Evolutionary conservation across 2,329 filamentous ascomycete species (phyloP).

Genomic region (Verticillium tricorpus): DNA sequence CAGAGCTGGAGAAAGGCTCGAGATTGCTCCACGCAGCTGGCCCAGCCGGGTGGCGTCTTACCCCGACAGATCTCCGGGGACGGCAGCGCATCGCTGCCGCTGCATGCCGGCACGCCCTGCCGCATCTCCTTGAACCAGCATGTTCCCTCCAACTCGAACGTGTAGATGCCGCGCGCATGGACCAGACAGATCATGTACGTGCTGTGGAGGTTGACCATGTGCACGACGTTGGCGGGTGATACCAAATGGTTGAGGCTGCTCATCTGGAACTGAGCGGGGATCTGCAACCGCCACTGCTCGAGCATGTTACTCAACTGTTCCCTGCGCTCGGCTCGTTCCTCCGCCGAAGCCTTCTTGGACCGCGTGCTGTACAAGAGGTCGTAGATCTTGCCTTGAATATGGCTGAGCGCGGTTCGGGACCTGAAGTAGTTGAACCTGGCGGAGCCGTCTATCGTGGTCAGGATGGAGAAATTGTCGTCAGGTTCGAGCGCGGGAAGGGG

Average conservation of each 20-base stretch:
- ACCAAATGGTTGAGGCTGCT: conserved; percentile 25
- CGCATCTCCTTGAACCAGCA: conserved; percentile 31
- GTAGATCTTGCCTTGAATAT: conserved; percentile 35
- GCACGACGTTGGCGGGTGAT: conserved; percentile 21
- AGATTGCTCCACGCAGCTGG: conserved; percentile 25
- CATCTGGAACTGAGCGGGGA: conserved; percentile 27
- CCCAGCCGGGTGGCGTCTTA: conserved; percentile 22
- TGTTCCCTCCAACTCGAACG: conserved; percentile 16
- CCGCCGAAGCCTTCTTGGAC: conserved; percentile 17
- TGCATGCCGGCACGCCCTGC: conserved; percentile 19
- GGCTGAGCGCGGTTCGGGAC: conserved; percentile 32
- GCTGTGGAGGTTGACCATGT: conserved; percentile 32
- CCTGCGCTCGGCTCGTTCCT: conserved; percentile 24
- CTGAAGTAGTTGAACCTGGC: conserved; percentile 32
- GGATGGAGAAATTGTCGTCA: conserved; percentile 19
- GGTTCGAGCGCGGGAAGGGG: conserved; percentile 25
- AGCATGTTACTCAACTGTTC: conserved; percentile 24
- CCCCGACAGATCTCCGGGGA: conserved; percentile 1
- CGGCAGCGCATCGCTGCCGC: conserved; percentile 11
- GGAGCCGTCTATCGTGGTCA: conserved; percentile 28
- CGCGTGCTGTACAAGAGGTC: conserved; percentile 26
- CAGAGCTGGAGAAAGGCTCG: conserved; percentile 28
- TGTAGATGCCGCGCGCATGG: conserved; percentile 33
- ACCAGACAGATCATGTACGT: conserved; percentile 29
- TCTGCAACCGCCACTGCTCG: conserved; percentile 28